Base-by-base conservation (phyloP, 2,329 filamentous ascomycete genomes). In the Fusarium ambrosium region DNA sequence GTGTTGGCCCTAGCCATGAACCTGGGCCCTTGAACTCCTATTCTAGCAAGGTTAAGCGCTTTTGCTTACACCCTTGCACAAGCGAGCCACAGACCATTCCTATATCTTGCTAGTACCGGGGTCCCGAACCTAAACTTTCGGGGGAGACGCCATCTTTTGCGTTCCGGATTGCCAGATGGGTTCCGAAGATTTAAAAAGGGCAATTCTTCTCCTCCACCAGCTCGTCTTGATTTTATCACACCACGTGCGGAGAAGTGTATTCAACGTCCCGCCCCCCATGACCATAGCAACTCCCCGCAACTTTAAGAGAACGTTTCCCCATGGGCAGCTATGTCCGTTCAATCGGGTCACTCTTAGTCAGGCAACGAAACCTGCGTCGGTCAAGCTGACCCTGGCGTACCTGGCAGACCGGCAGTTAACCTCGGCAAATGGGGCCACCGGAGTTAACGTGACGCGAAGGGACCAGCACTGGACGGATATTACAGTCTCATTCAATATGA, bases 81-180 rank as follows among this genome's bases (percentile, higher is more conserved):
- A 53, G 20, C 29, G 24, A 48, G 45, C 14, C 6, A 53, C 24
- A 16, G 24, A 53, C 43, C 32, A 53, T 53, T 18, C 29, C 43
- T 16, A 29, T 29, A 20, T 51, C 16, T 53, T 24, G 32, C 29
- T 51, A 63, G 41, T 34, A 51, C 20, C 24, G 11, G 20, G 37
- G 13, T 56, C 29, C 53, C 29, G 27, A 32, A 6, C 48, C 18
- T 39, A 13, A 8, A 14, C 14, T 13, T 39, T 59, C 55, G 55
- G 34, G 14, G 1, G 20, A 10, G 34, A 59, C 22, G 22, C 55
- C 22, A 24, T 10, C 5, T 9, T 1, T 1, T 16, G 62, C 48
- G 62, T 64, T 64, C 62, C 62, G 62, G 20, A 34, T 58, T 64
- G 62, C 62, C 62, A 20, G 24, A 56, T 58, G 22, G 24, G 62